Base-by-base conservation (phyloP, 345 rosid genomes). In the Boechera retrofracta region DNA sequence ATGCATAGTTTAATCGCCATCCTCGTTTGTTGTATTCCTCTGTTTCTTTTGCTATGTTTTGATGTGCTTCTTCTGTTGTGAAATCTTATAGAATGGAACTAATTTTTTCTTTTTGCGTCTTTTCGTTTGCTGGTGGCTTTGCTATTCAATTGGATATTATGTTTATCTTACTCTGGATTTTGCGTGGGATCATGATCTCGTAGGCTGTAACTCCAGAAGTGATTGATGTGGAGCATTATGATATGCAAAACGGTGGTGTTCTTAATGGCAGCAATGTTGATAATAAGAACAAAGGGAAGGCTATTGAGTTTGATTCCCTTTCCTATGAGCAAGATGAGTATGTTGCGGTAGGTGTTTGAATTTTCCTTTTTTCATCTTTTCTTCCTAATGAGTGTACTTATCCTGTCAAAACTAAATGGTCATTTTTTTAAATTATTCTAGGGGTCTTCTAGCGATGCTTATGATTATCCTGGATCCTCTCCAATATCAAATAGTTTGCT, bases 271-370 rank as follows among this genome's bases (percentile, higher is more conserved):
- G 62, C 70, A 80, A 57, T 64, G 74, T 55, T 69, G 86, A 82
- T 76, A 36, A 41, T 48, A 82, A 75, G 76, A 80, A 82, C 70
- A 88, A 92, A 84, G 93, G 95, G 79, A 94, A 92, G 80, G 85
- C 84, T 39, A 55, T 85, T 59, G 66, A 82, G 13, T 51, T 54
- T 62, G 75, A 51, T 31, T 71, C 78, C 58, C 75, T 52, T 72
- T 81, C 69, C 68, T 67, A 51, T 59, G 65, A 64, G 16, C 56
- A 58, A 54, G 38, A 64, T 64, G 66, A 59, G 31, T 54, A 58
- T 32, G 32, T 1, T 51, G 36, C 32, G 32, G 69, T 64, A 24
- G 35, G 53, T 73, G 56, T 60, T 62, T 61, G 29, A 29, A n/a
- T 35, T 36, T 38, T 36, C 58, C 9, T 4, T 39, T 44, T 35